These are phyloP conservation scores for Dioscorea dumetorum DNA, from an alignment of 106 monocot species.

Conservation along the genomic window DNA sequence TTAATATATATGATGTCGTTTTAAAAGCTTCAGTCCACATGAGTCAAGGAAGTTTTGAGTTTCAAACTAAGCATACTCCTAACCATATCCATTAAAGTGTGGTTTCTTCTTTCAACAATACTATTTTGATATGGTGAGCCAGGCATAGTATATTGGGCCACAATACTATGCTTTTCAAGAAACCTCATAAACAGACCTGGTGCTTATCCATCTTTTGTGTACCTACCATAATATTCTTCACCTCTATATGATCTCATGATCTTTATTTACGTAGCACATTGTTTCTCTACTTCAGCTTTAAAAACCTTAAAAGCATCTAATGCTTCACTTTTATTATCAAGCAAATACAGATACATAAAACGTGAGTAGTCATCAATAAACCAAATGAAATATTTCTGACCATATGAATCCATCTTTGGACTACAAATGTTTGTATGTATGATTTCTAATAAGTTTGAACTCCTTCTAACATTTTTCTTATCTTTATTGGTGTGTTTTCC, in stretches of 20 bases:
- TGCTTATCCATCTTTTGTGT: background rate
- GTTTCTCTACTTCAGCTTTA: background rate
- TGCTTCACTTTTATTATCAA: slow-evolving; percentile 2
- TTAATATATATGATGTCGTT: no score
- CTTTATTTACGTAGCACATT: background rate
- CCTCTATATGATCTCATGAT: background rate
- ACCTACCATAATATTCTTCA: slow-evolving; percentile 1
- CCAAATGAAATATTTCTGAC: no score
- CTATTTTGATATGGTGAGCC: background rate
- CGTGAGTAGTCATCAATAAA: slow-evolving; percentile 2
- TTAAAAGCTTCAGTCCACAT: no score
- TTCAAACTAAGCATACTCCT: no score
- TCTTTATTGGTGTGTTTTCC: no score
- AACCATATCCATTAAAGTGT: no score
- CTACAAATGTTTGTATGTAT: background rate
- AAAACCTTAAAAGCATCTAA: background rate
- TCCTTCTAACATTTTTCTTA: no score
- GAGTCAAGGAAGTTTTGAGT: no score
- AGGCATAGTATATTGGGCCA: background rate
- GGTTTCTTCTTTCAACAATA: background rate
- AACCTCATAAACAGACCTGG: background rate
- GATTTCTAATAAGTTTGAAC: slow-evolving; percentile 15
- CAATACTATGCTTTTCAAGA: background rate
- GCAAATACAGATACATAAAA: background rate
- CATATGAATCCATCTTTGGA: no score